Percentiles rank a stretch among this genome's conserved stretches.
Conservation (phyloP, 2,329 filamentous ascomycete genomes). For the Clarireedia monteithiana region DNA sequence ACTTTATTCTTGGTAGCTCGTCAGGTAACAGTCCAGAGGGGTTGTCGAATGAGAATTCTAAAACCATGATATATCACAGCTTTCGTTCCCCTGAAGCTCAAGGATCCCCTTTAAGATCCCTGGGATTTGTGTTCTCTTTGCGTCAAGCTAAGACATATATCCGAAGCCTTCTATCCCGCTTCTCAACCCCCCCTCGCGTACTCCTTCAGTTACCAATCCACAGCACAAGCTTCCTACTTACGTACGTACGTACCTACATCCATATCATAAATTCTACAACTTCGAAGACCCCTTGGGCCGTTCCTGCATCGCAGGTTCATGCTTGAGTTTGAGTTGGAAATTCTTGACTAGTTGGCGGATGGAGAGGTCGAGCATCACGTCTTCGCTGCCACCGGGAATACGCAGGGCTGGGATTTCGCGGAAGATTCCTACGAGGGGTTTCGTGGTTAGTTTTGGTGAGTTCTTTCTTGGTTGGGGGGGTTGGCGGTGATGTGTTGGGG, state of each 20-base stretch:
- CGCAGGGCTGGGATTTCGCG: constrained; percentile 54
- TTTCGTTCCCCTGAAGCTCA: too few species aligned
- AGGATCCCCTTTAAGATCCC: too few species aligned
- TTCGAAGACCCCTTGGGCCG: constrained; percentile 33
- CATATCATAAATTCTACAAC: constrained; percentile 26
- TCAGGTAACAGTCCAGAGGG: too few species aligned
- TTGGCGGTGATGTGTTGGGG: neutral
- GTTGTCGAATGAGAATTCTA: too few species aligned
- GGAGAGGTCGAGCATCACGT: constrained; percentile 64
- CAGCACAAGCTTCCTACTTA: neutral
- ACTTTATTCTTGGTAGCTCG: too few species aligned
- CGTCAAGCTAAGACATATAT: too few species aligned
- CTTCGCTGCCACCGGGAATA: constrained; percentile 63
- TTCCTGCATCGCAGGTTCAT: constrained; percentile 31
- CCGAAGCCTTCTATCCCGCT: neutral
- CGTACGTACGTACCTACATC: neutral
- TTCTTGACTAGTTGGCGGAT: constrained; percentile 65
- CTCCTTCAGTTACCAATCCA: neutral
- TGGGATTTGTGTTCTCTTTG: too few species aligned
- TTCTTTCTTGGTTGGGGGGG: neutral
- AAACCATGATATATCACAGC: too few species aligned
- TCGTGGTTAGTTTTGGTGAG: neutral
- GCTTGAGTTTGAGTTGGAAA: constrained; percentile 47
- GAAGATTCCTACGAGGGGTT: constrained; percentile 41
- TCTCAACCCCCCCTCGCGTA: neutral